Conservation (phyloP, 1,139 yeast species). For the Geotrichum candidum region DNA sequence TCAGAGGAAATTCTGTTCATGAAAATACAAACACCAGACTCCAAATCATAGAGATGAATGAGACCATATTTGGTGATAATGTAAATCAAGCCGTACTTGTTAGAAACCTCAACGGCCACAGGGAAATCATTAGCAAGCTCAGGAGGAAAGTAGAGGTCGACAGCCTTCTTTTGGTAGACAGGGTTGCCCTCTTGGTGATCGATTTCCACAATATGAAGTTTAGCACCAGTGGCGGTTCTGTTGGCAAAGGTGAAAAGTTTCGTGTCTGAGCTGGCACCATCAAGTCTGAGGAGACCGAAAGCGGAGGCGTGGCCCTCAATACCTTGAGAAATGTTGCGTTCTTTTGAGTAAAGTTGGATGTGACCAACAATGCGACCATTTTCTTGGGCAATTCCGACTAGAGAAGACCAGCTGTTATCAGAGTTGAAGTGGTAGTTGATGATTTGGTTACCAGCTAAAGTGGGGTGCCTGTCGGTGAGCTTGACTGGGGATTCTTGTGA, state of each 20-base stretch:
- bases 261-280: slow-evolving; percentile 70
- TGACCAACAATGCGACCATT: slow-evolving; percentile 95
- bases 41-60: slow-evolving; percentile 91
- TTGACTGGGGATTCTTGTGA: slow-evolving; percentile 70
- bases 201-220: slow-evolving; percentile 87
- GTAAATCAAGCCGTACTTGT: slow-evolving; percentile 80
- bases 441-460: slow-evolving; percentile 76
- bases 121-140: slow-evolving; percentile 98
- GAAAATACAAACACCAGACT: slow-evolving; percentile 85
- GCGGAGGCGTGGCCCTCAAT: slow-evolving; percentile 97
- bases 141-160: slow-evolving; percentile 93
- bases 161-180: slow-evolving; percentile 80
- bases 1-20: slow-evolving; percentile 96
- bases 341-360: slow-evolving; percentile 83
- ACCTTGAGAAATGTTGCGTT: slow-evolving; percentile 89
- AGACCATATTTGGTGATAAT: slow-evolving; percentile 93
- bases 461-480: slow-evolving; percentile 78
- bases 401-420: slow-evolving; percentile 85
- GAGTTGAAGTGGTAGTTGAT: slow-evolving; percentile 84
- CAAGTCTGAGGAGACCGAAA: slow-evolving; percentile 70
- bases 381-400: slow-evolving; percentile 92
- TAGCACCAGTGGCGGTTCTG: slow-evolving; percentile 79
- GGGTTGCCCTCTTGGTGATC: slow-evolving; percentile 88
- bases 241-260: slow-evolving; percentile 85
- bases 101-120: slow-evolving; percentile 80